Base-by-base conservation (phyloP, 78 protist species). In the Diacronema lutheri region DNA sequence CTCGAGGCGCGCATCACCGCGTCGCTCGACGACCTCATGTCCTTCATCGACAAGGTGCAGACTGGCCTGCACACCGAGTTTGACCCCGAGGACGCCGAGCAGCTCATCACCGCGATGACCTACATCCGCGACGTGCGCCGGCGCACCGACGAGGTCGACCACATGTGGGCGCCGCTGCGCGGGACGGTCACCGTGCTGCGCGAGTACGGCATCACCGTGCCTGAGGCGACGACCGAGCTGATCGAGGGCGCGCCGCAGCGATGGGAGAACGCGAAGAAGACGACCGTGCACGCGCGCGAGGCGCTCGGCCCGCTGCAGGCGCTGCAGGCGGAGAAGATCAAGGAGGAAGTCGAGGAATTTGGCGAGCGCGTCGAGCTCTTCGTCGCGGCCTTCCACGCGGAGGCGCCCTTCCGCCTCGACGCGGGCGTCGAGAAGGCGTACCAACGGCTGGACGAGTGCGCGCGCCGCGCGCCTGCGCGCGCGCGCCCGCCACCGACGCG, bases 61-160 rank as follows among this genome's bases (percentile, higher is more conserved):
- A 72, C 0, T 12, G 84, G 55, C 31, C 77, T 93, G 37, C 41
- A 16, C 61, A 19, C 9, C 13, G 82, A 55, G 40, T 77, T 93
- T 55, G 58, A 3, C 23, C 86, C 60, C 11, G 90, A 72, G 12
- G 92, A 87, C 61, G 38, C 35, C 56, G 86, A 64, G 21, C 66
- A 38, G 1, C 91, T 94, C 38, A 50, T 81, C n/a, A 37, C 10
- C 10, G 82, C 82, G 60, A 88, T 94, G 92, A 29, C 72, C 19
- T 6, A 13, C 60, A 37, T 62, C n/a, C 40, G 76, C 26, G 69
- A 25, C 29, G 50, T 88, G 46, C 46, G 72, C 31, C 16, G 2
- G 26, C 87, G 86, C 35, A 7, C 86, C 33, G 50, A 19, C 16
- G 29, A 35, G 41, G 21, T 38, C 69, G 69, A 68, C 56, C 60